Base-by-base conservation (phyloP, 768 basidiomycete species). In the Pleurotus eryngii region DNA sequence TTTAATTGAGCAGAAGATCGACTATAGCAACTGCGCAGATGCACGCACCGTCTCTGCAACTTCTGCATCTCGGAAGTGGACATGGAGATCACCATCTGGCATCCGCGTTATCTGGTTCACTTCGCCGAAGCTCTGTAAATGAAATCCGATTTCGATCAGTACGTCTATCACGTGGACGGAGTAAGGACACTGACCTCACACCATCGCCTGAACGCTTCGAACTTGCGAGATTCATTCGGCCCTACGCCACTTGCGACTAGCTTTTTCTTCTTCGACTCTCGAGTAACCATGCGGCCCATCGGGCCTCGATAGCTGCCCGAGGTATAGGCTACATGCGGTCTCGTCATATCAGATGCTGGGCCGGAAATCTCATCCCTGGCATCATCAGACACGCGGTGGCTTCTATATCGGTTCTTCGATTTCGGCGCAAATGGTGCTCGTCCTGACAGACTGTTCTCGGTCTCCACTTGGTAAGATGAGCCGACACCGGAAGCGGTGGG, bases 51-150 rank as follows among this genome's bases (percentile, higher is more conserved):
- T 91, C 60, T 91, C 90, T 18, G 90, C 90, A 8, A 92, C 89
- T 57, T 91, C 89, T 49, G 85, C 78, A 54, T 81, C 83, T 47
- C 82, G 79, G 64, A 90, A 92, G 64, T 86, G 83, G 49, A 92
- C 77, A 63, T 89, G 84, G n/a, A 91, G 71, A 69, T 92, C 89
- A 45, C 86, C 87, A 60, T 89, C 90, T 49, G 85, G 85, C 77
- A 87, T 82, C 50, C 89, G 76, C 38, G 76, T 80, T 65, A 92
- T 89, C 60, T 85, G 83, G 61, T 81, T 84, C 9, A 92, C 70
- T 71, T 89, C 88, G 42, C 90, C 90, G 70, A 92, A 92, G 61
- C 76, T 82, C 88, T 89, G 58, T 40, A 50, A n/a, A 59, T 17
- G 38, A 20, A n/a, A 43, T 30, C 59, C 27, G 65, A 49, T 26